Conservation (phyloP, 768 basidiomycete genomes). For the Boletus rubroflammeus region DNA sequence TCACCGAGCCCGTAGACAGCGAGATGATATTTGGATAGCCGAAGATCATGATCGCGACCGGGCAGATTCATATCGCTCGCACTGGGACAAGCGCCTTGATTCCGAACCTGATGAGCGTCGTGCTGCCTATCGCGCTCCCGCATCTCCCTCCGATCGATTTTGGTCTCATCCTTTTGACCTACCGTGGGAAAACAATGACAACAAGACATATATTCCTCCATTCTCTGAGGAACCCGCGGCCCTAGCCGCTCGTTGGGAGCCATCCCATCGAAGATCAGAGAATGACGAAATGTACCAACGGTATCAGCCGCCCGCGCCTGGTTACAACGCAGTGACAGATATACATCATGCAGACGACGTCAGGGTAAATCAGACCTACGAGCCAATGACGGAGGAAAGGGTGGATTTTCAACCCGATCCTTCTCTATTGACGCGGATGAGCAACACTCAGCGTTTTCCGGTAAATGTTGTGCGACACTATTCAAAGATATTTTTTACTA, state of each 20-base stretch:
- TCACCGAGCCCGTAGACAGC: slow-evolving; percentile 22
- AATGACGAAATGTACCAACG: slow-evolving; percentile 13
- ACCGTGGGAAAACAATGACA: slow-evolving; percentile 8
- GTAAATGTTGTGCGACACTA: slow-evolving; percentile 10
- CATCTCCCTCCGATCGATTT: slow-evolving; percentile 6
- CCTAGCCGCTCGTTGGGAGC: slow-evolving; percentile 5
- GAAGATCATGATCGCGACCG: slow-evolving; percentile 7
- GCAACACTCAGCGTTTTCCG: slow-evolving; percentile 17
- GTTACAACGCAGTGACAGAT: background rate
- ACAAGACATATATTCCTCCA: background rate
- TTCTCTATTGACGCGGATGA: slow-evolving; percentile 24
- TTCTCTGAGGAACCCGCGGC: background rate
- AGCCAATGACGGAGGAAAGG: slow-evolving; percentile 12
- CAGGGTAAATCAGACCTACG: slow-evolving; percentile 10
- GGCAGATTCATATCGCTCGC: slow-evolving; percentile 4
- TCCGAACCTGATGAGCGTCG: slow-evolving; percentile 15
- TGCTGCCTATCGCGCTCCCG: slow-evolving; percentile 1
- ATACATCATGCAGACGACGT: slow-evolving; percentile 4
- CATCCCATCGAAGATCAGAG: slow-evolving; percentile 8
- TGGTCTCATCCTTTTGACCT: slow-evolving; percentile 6
- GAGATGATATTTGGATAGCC: slow-evolving; percentile 19
- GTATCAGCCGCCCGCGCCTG: slow-evolving; percentile 2
- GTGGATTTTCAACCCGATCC: slow-evolving; percentile 15
- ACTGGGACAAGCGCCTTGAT: slow-evolving; percentile 10
- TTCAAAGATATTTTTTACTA: background rate